Percentiles rank a stretch among this genome's conserved stretches.
Conservation (phyloP, 1,284 basidiomycete genomes). For the Heimioporus retisporus region DNA sequence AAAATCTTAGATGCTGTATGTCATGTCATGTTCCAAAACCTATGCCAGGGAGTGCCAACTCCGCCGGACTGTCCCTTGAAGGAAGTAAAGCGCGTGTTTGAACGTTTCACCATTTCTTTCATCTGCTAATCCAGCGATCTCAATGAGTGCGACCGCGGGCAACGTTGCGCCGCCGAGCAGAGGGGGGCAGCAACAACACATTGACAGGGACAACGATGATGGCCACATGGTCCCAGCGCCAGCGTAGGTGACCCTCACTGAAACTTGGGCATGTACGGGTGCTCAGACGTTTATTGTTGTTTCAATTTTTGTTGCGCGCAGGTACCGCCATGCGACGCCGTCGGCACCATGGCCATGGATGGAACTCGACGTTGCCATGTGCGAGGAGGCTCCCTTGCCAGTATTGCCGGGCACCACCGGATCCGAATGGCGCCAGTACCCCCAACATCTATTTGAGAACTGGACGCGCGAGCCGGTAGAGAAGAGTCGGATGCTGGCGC, state of each 20-base stretch:
- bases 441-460: conserved; percentile 58
- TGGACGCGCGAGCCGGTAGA: conserved; percentile 57
- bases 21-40: background rate
- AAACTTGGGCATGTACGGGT: background rate
- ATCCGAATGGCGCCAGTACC: conserved; percentile 47
- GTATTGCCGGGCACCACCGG: background rate
- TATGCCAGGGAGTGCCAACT: conserved; percentile 1
- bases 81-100: background rate
- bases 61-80: background rate
- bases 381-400: conserved; percentile 7
- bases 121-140: conserved; percentile 16
- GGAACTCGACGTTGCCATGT: conserved; percentile 30
- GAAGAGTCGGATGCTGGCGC: conserved; percentile 49
- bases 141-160: conserved; percentile 9
- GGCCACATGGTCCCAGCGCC: conserved; percentile 34
- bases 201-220: conserved; percentile 8
- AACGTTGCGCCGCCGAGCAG: background rate
- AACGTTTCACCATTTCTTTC: background rate
- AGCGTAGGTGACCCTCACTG: conserved; percentile 27
- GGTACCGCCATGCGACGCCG: conserved; percentile 46
- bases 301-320: conserved; percentile 12
- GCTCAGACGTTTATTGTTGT: conserved; percentile 2
- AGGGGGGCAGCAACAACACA: conserved; percentile 5
- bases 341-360: conserved; percentile 51
- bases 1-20: conserved; percentile 9